Conservation (phyloP, 352 stramenopile genomes). For the Phytophthora megakarya region DNA sequence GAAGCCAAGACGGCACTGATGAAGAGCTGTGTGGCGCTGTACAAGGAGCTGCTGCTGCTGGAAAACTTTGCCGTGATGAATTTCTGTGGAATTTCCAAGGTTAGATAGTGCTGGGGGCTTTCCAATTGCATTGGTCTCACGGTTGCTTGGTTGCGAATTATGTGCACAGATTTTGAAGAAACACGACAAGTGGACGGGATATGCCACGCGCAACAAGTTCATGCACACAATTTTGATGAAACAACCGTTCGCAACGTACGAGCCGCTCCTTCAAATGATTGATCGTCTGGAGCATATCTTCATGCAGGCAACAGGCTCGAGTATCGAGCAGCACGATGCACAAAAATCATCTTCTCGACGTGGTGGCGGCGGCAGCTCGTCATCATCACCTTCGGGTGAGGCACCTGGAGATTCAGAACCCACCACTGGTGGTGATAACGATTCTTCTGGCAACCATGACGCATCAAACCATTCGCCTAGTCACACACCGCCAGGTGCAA, state of each 20-base stretch:
- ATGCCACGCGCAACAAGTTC: constrained; percentile 90
- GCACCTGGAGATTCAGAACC: constrained; percentile 13
- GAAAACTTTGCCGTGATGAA: constrained; percentile 92
- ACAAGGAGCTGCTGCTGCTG: constrained; percentile 86
- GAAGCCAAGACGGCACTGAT: constrained; percentile 80
- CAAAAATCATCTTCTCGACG: constrained; percentile 54
- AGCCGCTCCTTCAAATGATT: constrained; percentile 86
- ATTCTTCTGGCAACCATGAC: constrained; percentile 21
- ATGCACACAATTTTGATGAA: constrained; percentile 91
- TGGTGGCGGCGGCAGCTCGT: constrained; percentile 34
- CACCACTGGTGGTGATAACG: constrained; percentile 8
- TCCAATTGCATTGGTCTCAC: background rate
- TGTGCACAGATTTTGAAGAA: constrained; percentile 83
- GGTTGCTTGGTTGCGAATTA: constrained; percentile 1
- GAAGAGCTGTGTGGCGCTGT: constrained; percentile 81
- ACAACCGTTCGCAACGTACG: constrained; percentile 87
- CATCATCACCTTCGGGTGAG: constrained; percentile 25
- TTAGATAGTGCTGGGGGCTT: constrained; percentile 8
- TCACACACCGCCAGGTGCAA: constrained; percentile 36
- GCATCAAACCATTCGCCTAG: constrained; percentile 36
- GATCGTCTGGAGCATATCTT: constrained; percentile 88
- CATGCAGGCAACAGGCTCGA: constrained; percentile 86
- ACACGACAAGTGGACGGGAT: constrained; percentile 92
- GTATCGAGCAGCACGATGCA: constrained; percentile 84
- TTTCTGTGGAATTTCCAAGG: constrained; percentile 90